Conservation (phyloP, 345 rosid species). For the Euphorbia peplus region DNA sequence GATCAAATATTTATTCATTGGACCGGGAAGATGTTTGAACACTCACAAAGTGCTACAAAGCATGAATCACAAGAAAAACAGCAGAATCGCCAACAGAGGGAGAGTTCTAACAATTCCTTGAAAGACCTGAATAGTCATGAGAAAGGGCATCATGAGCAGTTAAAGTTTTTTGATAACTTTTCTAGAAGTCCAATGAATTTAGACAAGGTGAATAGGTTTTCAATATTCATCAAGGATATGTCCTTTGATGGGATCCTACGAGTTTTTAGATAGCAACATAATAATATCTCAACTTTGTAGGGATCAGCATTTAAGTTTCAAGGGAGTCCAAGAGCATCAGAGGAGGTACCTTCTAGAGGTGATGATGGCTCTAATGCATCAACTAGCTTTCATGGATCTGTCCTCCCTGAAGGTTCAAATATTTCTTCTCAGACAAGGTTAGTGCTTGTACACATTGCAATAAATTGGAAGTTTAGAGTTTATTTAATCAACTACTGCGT, state of each 20-base stretch:
- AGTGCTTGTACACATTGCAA: not conserved
- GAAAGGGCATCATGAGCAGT: conserved; percentile 25
- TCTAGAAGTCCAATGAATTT: conserved; percentile 19
- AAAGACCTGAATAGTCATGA: conserved; percentile 19
- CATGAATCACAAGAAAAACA: conserved; percentile 25
- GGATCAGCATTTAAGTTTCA: conserved; percentile 17
- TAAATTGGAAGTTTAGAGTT: conserved; percentile 10
- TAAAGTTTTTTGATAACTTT: conserved; percentile 24
- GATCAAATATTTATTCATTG: conserved; percentile 35
- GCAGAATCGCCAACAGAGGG: conserved; percentile 23
- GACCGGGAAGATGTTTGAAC: conserved; percentile 37
- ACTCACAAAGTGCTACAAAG: conserved; percentile 19
- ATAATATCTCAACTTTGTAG: conserved; percentile 20
- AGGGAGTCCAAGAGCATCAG: conserved; percentile 21
- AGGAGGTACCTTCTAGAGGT: conserved; percentile 28
- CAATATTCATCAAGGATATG: not conserved
- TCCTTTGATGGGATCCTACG: conserved; percentile 1
- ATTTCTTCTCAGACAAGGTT: conserved; percentile 35
- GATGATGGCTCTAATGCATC: conserved; percentile 12
- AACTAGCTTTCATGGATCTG: conserved; percentile 6
- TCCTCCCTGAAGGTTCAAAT: conserved; percentile 27
- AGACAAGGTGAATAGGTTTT: conserved; percentile 26
- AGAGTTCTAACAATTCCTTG: conserved; percentile 25
- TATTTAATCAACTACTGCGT: no score
- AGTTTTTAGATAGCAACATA: not conserved